Base-by-base conservation (phyloP, 441 rosid genomes). In the Populus hybrid region DNA sequence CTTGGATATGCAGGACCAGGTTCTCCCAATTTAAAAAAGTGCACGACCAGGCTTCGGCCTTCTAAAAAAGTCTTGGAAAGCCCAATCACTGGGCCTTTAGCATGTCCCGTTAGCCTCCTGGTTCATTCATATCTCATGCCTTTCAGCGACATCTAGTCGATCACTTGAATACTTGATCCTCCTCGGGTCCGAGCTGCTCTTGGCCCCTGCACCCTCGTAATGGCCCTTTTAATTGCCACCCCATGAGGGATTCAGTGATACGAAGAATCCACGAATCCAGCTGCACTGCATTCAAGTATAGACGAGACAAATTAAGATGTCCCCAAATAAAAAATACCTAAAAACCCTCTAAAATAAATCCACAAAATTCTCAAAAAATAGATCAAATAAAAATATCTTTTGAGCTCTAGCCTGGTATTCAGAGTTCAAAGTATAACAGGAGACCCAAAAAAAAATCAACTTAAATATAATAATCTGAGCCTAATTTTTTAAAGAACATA, bases 361-460 rank as follows among this genome's bases (percentile, higher is more conserved):
- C 35, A 34, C 0, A 1, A 34, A 6, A 34, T 6, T 34, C 36
- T 34, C 8, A 6, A 34, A 34, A 34, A 34, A 6, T 34, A 34
- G 0, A 34, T 34, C 1, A 7, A 34, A 34, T 1, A 6, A 34
- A 1, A 34, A 34, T 1, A 34, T 5, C 0, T 5, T 34, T 34
- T 34, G 1, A 0, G 8, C 36, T 34, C 1, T 0, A 34, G 1
- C 8, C 1, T 6, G 1, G 1, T 6, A 34, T 34, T 5, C 1
- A 34, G 0, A 34, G 1, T 5, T 1, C 1, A 34, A 34, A 34
- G 0, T 34, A 34, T 1, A 34, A 2, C 8, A 34, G 1, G 0
- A 1, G 30, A 6, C 1, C 0, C 1, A 1, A 6, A 0, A 34
- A 34, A 34, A 1, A 34, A 1, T 34, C 8, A 1, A 0, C 8